phyloP scores from a whole-genome alignment of 768 basidiomycete species.

The Suillus sp. region DNA sequence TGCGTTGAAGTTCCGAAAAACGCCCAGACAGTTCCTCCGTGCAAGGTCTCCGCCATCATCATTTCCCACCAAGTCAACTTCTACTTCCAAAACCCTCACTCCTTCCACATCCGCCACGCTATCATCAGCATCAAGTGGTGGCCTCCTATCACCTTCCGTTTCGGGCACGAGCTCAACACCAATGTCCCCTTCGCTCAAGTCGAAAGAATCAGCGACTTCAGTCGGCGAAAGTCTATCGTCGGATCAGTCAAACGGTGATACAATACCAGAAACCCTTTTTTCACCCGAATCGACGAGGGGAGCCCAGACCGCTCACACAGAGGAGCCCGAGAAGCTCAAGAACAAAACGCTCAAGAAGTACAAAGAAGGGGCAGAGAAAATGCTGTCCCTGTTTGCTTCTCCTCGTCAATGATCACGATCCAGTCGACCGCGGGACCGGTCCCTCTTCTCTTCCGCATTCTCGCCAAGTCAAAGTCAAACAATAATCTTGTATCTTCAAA shows the following conservation, averaged over 20 bases:
- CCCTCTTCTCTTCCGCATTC: conserved; percentile 13
- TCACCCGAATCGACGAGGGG: conserved; percentile 37
- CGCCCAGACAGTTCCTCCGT: conserved; percentile 70
- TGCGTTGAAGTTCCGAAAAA: conserved; percentile 71
- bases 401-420: conserved; percentile 49
- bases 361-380: conserved; percentile 85
- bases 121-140: conserved; percentile 45
- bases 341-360: conserved; percentile 82
- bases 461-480: conserved; percentile 18
- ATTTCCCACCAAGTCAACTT: conserved; percentile 34
- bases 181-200: conserved; percentile 71
- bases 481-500: conserved; percentile 25
- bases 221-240: conserved; percentile 75
- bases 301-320: conserved; percentile 30
- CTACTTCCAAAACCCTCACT: conserved; percentile 39
- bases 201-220: conserved; percentile 77
- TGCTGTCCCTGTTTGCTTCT: conserved; percentile 79
- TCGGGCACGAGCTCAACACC: conserved; percentile 49
- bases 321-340: conserved; percentile 62
- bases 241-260: conserved; percentile 65
- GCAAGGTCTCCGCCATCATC: conserved; percentile 62
- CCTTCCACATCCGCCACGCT: conserved; percentile 44
- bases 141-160: conserved; percentile 65
- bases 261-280: conserved; percentile 23
- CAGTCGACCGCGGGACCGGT: conserved; percentile 25